Evolutionary conservation across 495 filamentous ascomycete species (phyloP).

Genomic region (Evansstolkia leycettana): DNA sequence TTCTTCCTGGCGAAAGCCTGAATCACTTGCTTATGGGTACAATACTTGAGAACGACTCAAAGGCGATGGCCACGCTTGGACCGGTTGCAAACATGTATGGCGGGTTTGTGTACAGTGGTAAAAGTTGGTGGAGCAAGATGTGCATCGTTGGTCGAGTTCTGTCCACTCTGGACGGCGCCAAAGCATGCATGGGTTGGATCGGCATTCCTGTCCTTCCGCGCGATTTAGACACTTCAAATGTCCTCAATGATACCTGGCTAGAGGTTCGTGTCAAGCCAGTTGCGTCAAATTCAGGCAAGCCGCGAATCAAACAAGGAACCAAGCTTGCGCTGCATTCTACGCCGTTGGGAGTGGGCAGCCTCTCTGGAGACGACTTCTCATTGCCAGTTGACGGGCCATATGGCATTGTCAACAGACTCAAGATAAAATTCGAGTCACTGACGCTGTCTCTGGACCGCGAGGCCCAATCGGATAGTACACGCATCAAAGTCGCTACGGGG

Average conservation of each 20-base stretch:
- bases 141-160: constrained; percentile 69
- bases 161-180: constrained; percentile 47
- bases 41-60: constrained; percentile 60
- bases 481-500: constrained; percentile 31
- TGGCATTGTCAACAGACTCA: constrained; percentile 3
- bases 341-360: constrained; percentile 29
- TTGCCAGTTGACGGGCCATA: constrained; percentile 16
- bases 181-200: constrained; percentile 74
- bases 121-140: constrained; percentile 73
- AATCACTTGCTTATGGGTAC: constrained; percentile 69
- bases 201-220: constrained; percentile 42
- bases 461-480: constrained; percentile 9
- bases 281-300: constrained; percentile 9
- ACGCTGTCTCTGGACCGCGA: constrained; percentile 13
- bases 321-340: constrained; percentile 21
- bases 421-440: constrained; percentile 8
- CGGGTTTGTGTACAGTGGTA: constrained; percentile 59
- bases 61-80: constrained; percentile 53
- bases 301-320: constrained; percentile 28
- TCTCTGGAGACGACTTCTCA: constrained; percentile 33
- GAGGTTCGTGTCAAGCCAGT: constrained; percentile 36
- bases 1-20: constrained; percentile 63
- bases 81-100: constrained; percentile 60
- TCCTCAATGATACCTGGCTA: constrained; percentile 51
- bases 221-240: constrained; percentile 13